Base-by-base conservation (phyloP, 2,329 filamentous ascomycete species). In the Lasiodiplodia theobromae region DNA sequence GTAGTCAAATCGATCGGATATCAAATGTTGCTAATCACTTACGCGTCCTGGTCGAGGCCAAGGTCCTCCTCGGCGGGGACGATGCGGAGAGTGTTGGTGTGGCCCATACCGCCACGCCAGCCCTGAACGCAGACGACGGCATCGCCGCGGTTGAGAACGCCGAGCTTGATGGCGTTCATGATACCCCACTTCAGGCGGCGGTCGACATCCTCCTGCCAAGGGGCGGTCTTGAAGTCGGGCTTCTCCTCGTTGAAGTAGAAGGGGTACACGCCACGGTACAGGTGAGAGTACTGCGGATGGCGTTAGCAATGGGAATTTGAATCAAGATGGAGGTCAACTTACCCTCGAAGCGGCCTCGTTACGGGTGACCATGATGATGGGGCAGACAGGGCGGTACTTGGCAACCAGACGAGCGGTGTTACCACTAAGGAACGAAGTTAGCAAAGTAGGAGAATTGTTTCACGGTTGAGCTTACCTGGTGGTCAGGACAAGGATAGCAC, bases 161-260 rank as follows among this genome's bases (percentile, higher is more conserved):
- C 89, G 71, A 99, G 91, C 82, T 91, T 89, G 77, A 97, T 88
- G 75, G 93, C 96, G 79, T 94, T 89, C 79, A 88, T 85, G 80
- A 99, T 93, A 80, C 93, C 96, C 94, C 95, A 99, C 88, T 95
- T 97, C 82, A 99, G 93, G 79, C 96, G 93, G 80, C 91, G 89
- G 84, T 99, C 96, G 75, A 99, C 96, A 83, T 99, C 95, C 86
- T 98, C 94, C 86, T 99, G 96, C 96, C 96, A 99, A 84, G 96
- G 94, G 77, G 91, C 89, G 82, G 91, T 88, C 80, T 87, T 88
- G 84, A 98, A 99, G 85, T 99, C 93, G 75, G 96, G 96, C 90
- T 98, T 98, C 76, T 85, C 83, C 86, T 97, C 92, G 66, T 91
- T 88, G 87, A 97, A 98, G 77, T 92, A 87, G 91, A 99, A 99